Evolutionary conservation across 2,329 filamentous ascomycete genomes (phyloP).

Genomic region (Nigrospora osmanthi): DNA sequence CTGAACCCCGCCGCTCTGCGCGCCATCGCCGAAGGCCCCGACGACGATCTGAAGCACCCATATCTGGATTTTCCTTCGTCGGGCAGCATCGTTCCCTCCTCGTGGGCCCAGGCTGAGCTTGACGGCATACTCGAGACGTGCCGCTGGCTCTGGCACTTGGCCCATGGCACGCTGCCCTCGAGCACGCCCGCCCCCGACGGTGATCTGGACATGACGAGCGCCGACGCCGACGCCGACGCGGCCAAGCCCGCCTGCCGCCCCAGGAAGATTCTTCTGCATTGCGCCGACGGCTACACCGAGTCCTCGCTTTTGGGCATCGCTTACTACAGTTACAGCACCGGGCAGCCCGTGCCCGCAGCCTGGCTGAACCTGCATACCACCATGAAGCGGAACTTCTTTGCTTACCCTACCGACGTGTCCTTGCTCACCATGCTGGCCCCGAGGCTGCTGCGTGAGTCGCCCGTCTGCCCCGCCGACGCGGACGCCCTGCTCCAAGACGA

Average conservation of each 20-base stretch:
- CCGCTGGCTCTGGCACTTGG: slow-evolving; percentile 80
- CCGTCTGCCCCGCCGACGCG: slow-evolving; percentile 43
- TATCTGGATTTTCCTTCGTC: slow-evolving; percentile 83
- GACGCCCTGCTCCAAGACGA: slow-evolving; percentile 46
- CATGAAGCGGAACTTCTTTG: slow-evolving; percentile 88
- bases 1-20: slow-evolving; percentile 63
- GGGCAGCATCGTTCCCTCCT: slow-evolving; percentile 81
- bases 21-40: slow-evolving; percentile 49
- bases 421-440: slow-evolving; percentile 71
- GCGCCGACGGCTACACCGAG: slow-evolving; percentile 93
- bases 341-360: slow-evolving; percentile 70
- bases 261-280: slow-evolving; percentile 80
- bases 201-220: slow-evolving; percentile 19
- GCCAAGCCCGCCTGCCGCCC: slow-evolving; percentile 38
- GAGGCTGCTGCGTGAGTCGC: slow-evolving; percentile 66
- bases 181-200: slow-evolving; percentile 18
- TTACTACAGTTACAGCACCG: slow-evolving; percentile 89
- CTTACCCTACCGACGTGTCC: slow-evolving; percentile 83
- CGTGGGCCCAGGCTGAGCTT: slow-evolving; percentile 74
- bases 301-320: slow-evolving; percentile 81
- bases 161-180: slow-evolving; percentile 51
- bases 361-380: slow-evolving; percentile 80
- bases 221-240: slow-evolving; percentile 38
- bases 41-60: slow-evolving; percentile 28
- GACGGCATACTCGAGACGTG: slow-evolving; percentile 81